These are phyloP conservation scores for Peltaster fructicola DNA, from an alignment of 2,329 filamentous ascomycete genomes.

Conservation along the genomic window DNA sequence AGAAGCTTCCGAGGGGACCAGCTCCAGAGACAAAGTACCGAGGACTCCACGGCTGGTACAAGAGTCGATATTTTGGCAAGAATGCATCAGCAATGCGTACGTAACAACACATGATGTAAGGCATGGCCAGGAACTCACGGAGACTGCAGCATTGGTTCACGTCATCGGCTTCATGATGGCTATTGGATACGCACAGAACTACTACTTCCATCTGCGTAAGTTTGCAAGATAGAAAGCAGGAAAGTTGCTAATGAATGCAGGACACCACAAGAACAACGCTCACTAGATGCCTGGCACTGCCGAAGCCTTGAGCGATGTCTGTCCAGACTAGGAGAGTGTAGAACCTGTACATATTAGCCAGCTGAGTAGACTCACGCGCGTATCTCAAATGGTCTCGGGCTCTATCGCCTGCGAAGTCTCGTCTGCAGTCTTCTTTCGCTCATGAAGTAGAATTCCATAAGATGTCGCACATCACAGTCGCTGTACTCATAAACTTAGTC, in stretches of 20 bases:
- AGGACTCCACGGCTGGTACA: conserved; percentile 76
- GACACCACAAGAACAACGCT: conserved; percentile 99
- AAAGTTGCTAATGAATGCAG: conserved; percentile 31
- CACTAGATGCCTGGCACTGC: conserved; percentile 66
- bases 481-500: no score
- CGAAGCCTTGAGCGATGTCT: no score
- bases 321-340: no score
- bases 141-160: conserved; percentile 65
- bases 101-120: conserved; percentile 22
- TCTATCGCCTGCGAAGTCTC: no score
- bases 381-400: no score
- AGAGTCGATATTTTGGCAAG: conserved; percentile 79
- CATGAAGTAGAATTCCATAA: no score
- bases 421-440: no score
- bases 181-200: conserved; percentile 90
- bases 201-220: conserved; percentile 99
- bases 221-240: conserved; percentile 13
- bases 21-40: conserved; percentile 69
- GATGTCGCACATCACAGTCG: no score
- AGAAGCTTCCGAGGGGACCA: conserved; percentile 85
- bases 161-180: conserved; percentile 59
- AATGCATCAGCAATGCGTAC: conserved; percentile 77
- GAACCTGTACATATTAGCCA: no score
- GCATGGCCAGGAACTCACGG: conserved; percentile 5
- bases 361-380: no score